Percentiles rank a stretch among this genome's conserved stretches.
phyloP scores from a whole-genome alignment of 257 asterid species.

The Penstemon eatonii region DNA sequence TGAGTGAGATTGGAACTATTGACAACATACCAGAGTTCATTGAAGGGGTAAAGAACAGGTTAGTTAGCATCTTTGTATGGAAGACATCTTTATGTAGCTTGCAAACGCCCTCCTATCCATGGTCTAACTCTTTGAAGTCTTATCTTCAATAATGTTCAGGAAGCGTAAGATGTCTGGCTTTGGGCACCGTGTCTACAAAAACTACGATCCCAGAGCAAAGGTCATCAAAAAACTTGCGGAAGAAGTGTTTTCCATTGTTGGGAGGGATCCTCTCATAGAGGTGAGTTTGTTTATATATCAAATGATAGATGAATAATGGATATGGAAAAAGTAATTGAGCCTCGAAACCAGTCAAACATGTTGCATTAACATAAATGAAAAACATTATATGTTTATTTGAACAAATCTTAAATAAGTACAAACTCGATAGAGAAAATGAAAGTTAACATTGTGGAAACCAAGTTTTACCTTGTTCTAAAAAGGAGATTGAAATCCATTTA shows the following conservation, averaged over 20 bases:
- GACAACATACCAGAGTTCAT: constrained; percentile 92
- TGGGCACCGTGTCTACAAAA: constrained; percentile 99
- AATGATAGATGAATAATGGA: neutral
- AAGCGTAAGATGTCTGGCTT: constrained; percentile 99
- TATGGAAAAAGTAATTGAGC: constrained; percentile 2
- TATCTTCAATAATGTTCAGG: constrained; percentile 44
- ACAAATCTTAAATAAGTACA: neutral
- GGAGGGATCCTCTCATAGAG: constrained; percentile 98
- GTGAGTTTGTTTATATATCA: constrained; percentile 36
- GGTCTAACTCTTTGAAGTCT: constrained; percentile 13
- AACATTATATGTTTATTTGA: neutral
- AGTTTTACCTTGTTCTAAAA: constrained; percentile 3
- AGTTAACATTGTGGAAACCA: neutral
- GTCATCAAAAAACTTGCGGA: constrained; percentile 93
- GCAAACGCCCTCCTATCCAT: neutral
- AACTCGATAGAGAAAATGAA: constrained; percentile 1
- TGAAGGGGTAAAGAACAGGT: constrained; percentile 97
- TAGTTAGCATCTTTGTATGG: constrained; percentile 29
- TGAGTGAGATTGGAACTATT: constrained; percentile 86
- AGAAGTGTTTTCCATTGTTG: constrained; percentile 97
- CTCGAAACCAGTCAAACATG: neutral
- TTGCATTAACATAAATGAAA: neutral
- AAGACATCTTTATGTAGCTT: constrained; percentile 9
- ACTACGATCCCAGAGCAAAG: constrained; percentile 96
- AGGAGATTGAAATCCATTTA: neutral